Conservation (phyloP, 1,284 basidiomycete genomes). For the Sparassis latifolia region DNA sequence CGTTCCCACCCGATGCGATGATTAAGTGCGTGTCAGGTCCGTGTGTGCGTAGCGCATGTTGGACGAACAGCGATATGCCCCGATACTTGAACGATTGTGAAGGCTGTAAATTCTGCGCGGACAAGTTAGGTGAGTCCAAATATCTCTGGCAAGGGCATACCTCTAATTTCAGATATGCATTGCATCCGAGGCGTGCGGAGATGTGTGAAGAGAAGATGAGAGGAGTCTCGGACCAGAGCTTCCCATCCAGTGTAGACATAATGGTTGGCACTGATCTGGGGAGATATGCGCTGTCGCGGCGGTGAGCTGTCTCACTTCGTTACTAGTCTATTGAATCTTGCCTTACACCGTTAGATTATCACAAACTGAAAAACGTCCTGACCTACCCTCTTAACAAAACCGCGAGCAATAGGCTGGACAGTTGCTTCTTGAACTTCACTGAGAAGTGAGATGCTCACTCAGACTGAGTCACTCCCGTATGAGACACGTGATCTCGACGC, state of each 20-base stretch:
- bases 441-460: too few species aligned
- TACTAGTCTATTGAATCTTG: too few species aligned
- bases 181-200: slow-evolving; percentile 43
- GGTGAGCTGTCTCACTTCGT: background rate
- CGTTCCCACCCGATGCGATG: slow-evolving; percentile 70
- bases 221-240: slow-evolving; percentile 55
- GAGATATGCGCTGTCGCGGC: too few species aligned
- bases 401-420: too few species aligned
- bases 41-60: slow-evolving; percentile 40
- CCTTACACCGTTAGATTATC: too few species aligned
- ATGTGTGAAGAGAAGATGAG: slow-evolving; percentile 51
- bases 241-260: slow-evolving; percentile 6
- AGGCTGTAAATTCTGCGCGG: slow-evolving; percentile 61
- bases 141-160: slow-evolving; percentile 26
- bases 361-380: too few species aligned
- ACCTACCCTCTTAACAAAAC: too few species aligned
- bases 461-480: too few species aligned
- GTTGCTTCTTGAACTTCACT: too few species aligned
- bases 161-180: slow-evolving; percentile 64
- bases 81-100: slow-evolving; percentile 72
- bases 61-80: slow-evolving; percentile 58
- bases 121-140: background rate
- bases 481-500: too few species aligned
- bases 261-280: too few species aligned
- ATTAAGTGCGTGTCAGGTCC: slow-evolving; percentile 53